Percentiles rank a stretch among this genome's conserved stretches.
Conservation (phyloP, 2,329 filamentous ascomycete species). For the Thermoascus crustaceus region DNA sequence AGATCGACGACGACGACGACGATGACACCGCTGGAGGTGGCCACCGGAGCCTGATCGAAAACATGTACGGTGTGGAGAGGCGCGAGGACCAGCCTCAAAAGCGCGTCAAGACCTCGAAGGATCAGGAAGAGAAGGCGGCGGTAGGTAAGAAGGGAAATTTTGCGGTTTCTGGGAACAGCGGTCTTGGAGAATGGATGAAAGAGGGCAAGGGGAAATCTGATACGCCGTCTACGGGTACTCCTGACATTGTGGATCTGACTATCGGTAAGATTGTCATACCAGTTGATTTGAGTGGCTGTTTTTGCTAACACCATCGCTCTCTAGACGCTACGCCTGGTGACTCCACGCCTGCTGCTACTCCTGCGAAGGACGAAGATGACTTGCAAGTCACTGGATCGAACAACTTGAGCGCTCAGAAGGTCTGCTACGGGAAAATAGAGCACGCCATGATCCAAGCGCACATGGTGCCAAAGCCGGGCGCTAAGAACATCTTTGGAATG, state of each 20-base stretch:
- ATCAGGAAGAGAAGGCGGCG: conserved; percentile 39
- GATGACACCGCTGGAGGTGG: conserved; percentile 16
- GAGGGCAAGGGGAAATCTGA: conserved; percentile 44
- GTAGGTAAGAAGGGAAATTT: conserved; percentile 38
- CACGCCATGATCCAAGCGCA: conserved; percentile 58
- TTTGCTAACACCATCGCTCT: too few relatives aligned
- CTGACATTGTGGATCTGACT: conserved; percentile 39
- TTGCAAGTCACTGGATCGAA: conserved; percentile 42
- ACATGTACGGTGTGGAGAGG: conserved; percentile 64
- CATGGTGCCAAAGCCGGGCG: conserved; percentile 60
- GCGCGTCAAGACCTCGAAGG: conserved; percentile 50
- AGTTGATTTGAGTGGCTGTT: too few relatives aligned
- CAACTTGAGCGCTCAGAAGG: conserved; percentile 58
- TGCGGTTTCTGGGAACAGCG: conserved; percentile 44
- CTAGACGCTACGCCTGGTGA: conserved; percentile 8
- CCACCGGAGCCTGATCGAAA: conserved; percentile 54
- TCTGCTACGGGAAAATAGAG: conserved; percentile 74
- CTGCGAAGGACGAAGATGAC: conserved; percentile 28
- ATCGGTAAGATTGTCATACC: conserved; percentile 18
- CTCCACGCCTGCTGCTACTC: conserved; percentile 12
- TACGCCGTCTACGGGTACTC: conserved; percentile 43
- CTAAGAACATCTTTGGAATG: conserved; percentile 50
- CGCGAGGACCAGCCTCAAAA: conserved; percentile 57
- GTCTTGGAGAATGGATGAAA: conserved; percentile 58
- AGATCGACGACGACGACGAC: conserved; percentile 19